Conservation (phyloP, 108 stramenopile genomes). For the Cyclotella cryptica region DNA sequence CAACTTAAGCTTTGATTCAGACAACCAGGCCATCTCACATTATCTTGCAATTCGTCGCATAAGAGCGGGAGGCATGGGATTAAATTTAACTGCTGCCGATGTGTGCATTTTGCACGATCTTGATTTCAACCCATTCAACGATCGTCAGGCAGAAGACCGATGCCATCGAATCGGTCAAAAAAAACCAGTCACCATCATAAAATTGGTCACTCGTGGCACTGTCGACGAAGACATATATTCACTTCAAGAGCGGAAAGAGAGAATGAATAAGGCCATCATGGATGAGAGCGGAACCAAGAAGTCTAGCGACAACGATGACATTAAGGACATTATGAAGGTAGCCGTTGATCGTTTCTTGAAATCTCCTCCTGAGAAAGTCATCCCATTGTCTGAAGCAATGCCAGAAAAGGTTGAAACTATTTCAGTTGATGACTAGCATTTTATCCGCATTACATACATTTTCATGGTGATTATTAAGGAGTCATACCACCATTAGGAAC, state of each 20-base stretch:
- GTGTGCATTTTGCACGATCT: conserved; percentile 96
- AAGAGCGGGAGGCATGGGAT: conserved; percentile 76
- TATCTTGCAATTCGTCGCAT: neutral
- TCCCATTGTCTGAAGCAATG: neutral
- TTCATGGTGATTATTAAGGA: neutral
- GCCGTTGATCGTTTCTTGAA: conserved; percentile 44
- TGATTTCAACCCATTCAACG: conserved; percentile 97
- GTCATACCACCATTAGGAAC: neutral
- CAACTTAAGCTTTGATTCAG: neutral
- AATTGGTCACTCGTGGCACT: conserved; percentile 75
- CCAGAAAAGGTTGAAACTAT: neutral
- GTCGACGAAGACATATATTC: conserved; percentile 85
- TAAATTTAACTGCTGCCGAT: conserved; percentile 93
- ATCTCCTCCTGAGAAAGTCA: conserved; percentile 14
- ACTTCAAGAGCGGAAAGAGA: conserved; percentile 83
- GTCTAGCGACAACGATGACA: conserved; percentile 47
- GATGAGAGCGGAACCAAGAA: conserved; percentile 54
- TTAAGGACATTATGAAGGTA: conserved; percentile 31
- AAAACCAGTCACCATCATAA: conserved; percentile 76
- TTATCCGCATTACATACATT: neutral
- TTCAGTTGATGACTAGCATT: neutral
- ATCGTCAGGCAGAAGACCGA: conserved; percentile 93
- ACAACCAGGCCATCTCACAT: neutral
- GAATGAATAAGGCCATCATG: conserved; percentile 85
- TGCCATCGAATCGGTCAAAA: conserved; percentile 83